Evolutionary conservation across 2,329 filamentous ascomycete genomes (phyloP), one percentile per base, ranked within the genome.

Genomic region (Colletotrichum somersetense): DNA sequence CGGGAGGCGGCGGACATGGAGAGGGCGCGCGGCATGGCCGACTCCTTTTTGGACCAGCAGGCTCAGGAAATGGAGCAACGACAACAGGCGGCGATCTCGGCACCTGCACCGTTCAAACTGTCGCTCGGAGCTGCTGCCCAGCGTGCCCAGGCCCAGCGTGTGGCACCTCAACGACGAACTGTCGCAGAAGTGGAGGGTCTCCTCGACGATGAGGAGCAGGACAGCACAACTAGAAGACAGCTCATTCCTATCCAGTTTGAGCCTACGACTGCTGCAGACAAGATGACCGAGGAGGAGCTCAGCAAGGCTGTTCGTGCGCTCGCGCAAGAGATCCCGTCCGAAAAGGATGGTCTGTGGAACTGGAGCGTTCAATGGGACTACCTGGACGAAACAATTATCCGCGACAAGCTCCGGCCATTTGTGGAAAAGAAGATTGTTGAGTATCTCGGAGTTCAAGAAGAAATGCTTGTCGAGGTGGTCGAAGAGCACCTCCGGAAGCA

Each of bases 391-490:
- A 86, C 88, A 20, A 88, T 96, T 53, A 90, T 98, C 72, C 89
- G 90, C 73, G 93, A 97, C 75, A 95, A 98, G 80, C 89, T 99
- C 76, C 91, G 93, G 78, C 95, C 96, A 40, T 99, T 98, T 83
- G 94, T 98, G 68, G 95, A 97, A 85, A 97, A 97, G 89, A 99
- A 98, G 88, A 94, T 98, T 76, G 92, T 99, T 73, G 96, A 99
- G 82, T 97, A 96, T 77, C 88, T 99, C 61, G 97, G 97, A 72
- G 93, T 99, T 70, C 95, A 98, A 83, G 96, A 99, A 81, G 94
- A 98, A 83, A 91, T 98, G 84, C 86, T 99, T 59, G 95, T 99
- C 42, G 95, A 97, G 79, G 92, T 96, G 55, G 94, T 98, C 50
- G 92, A 98, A 79, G 92, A 95, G 77, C 94, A 97, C 81, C 85